Conservation (phyloP, 192 early-diverging fungal species). For the Helicostylum pulchrum region DNA sequence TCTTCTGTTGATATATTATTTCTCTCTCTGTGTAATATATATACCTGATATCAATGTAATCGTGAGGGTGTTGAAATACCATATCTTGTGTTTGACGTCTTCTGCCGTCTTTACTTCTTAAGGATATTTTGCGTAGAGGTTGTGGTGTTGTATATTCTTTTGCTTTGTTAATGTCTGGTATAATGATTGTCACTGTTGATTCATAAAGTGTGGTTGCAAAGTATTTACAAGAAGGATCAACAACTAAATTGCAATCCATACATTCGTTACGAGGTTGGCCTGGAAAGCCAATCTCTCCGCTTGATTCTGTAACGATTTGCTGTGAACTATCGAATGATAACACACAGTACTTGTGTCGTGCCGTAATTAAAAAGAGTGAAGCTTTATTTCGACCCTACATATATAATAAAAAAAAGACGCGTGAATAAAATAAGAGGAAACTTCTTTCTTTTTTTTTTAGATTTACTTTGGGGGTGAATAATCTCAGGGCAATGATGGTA, state of each 20-base stretch:
- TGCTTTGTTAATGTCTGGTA: neutral
- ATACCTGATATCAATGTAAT: slow-evolving; percentile 21
- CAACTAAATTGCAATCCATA: neutral
- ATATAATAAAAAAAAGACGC: neutral
- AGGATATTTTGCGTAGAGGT: neutral
- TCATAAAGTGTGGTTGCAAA: slow-evolving; percentile 17
- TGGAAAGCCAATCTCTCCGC: slow-evolving; percentile 42
- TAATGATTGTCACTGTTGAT: slow-evolving; percentile 14
- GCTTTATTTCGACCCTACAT: slow-evolving; percentile 56
- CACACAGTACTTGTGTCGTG: slow-evolving; percentile 64
- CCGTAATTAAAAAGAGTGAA: slow-evolving; percentile 65
- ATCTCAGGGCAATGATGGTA: slow-evolving; percentile 55
- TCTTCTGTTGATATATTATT: neutral
- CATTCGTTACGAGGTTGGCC: slow-evolving; percentile 48
- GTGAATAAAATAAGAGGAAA: neutral
- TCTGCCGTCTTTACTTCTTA: slow-evolving; percentile 6
- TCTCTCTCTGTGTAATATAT: neutral
- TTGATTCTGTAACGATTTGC: slow-evolving; percentile 58
- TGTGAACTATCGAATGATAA: slow-evolving; percentile 60
- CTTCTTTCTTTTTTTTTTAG: neutral
- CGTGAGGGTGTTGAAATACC: neutral
- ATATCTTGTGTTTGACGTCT: slow-evolving; percentile 8
- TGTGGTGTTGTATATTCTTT: neutral
- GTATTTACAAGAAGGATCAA: slow-evolving; percentile 15
- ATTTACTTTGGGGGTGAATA: slow-evolving; percentile 40